Conservation (phyloP, 208 protist genomes). For the Trypanosoma mega region DNA sequence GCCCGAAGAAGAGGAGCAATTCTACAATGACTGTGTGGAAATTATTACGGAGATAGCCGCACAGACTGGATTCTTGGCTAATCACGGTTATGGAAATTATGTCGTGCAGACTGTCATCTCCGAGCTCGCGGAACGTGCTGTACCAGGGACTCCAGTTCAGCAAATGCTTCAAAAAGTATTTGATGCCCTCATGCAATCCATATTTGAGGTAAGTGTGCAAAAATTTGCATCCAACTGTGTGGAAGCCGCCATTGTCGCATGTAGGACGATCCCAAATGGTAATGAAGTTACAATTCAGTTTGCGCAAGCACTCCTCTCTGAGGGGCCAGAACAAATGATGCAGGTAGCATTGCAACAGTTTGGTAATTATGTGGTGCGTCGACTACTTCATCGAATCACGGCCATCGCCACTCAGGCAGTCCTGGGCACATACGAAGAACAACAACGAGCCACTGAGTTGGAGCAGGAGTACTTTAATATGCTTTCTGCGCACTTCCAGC, state of each 20-base stretch:
- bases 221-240: slow-evolving; percentile 84
- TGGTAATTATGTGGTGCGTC: slow-evolving; percentile 80
- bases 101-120: slow-evolving; percentile 69
- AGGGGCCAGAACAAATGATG: slow-evolving; percentile 38
- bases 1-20: slow-evolving; percentile 8
- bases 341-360: slow-evolving; percentile 56
- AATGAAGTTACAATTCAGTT: slow-evolving; percentile 45
- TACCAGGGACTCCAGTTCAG: slow-evolving; percentile 47
- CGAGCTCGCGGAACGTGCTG: slow-evolving; percentile 49
- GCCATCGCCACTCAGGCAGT: slow-evolving; percentile 30
- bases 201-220: slow-evolving; percentile 67
- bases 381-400: slow-evolving; percentile 57
- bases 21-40: slow-evolving; percentile 43
- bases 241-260: slow-evolving; percentile 58
- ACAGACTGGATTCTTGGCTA: slow-evolving; percentile 36
- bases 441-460: slow-evolving; percentile 24
- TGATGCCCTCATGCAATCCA: slow-evolving; percentile 46
- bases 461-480: slow-evolving; percentile 42
- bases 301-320: slow-evolving; percentile 45
- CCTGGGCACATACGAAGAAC: neutral
- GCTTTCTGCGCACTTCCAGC: slow-evolving; percentile 1
- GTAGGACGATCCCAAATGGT: slow-evolving; percentile 37
- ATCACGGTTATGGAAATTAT: slow-evolving; percentile 66
- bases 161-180: slow-evolving; percentile 44
- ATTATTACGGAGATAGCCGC: slow-evolving; percentile 39